Conservation (phyloP, 129 eudicot species). For the Escallonia herrerae region DNA sequence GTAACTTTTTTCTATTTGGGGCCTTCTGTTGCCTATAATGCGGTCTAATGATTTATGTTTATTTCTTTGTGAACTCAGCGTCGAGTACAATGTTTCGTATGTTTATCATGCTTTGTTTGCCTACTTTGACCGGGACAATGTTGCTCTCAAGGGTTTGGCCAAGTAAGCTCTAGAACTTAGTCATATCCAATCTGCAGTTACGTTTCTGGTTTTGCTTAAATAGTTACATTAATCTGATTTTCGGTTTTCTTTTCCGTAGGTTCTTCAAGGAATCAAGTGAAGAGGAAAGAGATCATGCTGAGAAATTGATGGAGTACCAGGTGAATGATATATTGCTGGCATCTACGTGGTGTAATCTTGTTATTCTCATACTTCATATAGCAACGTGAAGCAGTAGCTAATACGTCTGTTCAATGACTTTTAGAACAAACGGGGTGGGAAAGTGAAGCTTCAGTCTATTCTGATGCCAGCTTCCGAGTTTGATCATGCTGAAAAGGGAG, state of each 20-base stretch:
- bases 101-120: conserved; percentile 95
- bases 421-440: conserved; percentile 96
- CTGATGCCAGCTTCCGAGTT: conserved; percentile 87
- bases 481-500: conserved; percentile 92
- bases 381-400: background rate
- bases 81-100: conserved; percentile 91
- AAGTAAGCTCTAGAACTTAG: conserved; percentile 39
- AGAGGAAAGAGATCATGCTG: conserved; percentile 94
- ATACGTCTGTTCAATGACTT: background rate
- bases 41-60: background rate
- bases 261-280: conserved; percentile 90
- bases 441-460: conserved; percentile 82
- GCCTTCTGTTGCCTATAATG: background rate
- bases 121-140: conserved; percentile 89
- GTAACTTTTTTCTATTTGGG: background rate
- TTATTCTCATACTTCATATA: background rate
- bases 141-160: conserved; percentile 91
- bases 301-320: conserved; percentile 96
- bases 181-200: background rate
- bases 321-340: conserved; percentile 24
- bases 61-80: conserved; percentile 44
- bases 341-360: background rate
- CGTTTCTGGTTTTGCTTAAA: background rate
- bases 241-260: conserved; percentile 22
- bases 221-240: background rate